Conservation (phyloP, 164 flowering plant genomes). For the Vitis amurensis region DNA sequence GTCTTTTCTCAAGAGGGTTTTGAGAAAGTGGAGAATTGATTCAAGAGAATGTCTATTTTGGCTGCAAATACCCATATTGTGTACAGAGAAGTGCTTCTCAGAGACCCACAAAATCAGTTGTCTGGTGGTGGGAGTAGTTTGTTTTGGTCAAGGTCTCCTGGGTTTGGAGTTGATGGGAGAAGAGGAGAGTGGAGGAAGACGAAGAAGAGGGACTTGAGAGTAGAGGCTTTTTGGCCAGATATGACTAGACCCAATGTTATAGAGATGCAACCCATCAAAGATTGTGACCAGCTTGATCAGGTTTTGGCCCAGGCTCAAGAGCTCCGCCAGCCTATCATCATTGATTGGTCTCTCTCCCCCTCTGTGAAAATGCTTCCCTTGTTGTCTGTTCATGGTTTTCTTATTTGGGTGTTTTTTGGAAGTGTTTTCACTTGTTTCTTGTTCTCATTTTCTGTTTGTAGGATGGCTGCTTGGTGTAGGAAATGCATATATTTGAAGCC, state of each 20-base stretch:
- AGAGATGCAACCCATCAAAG: conserved; percentile 72
- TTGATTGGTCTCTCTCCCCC: conserved; percentile 63
- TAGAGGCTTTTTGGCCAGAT: conserved; percentile 54
- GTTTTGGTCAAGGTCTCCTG: conserved; percentile 17
- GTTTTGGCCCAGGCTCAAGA: conserved; percentile 54
- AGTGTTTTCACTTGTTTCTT: neutral
- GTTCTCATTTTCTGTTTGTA: conserved; percentile 8
- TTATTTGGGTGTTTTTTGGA: neutral
- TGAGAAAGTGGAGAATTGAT: conserved; percentile 1
- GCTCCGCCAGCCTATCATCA: conserved; percentile 62
- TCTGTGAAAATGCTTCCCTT: neutral
- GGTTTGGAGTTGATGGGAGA: conserved; percentile 22
- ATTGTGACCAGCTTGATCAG: conserved; percentile 65
- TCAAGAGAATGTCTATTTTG: conserved; percentile 53
- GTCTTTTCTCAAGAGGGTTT: neutral
- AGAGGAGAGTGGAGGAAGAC: conserved; percentile 20
- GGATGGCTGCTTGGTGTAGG: conserved; percentile 98
- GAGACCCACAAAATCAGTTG: conserved; percentile 30
- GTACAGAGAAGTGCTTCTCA: conserved; percentile 36
- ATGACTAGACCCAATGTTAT: conserved; percentile 48
- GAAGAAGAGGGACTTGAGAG: conserved; percentile 35
- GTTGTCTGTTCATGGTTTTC: neutral
- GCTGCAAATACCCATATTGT: conserved; percentile 57
- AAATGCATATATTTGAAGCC: conserved; percentile 98
- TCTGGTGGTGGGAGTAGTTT: conserved; percentile 21